Base-by-base conservation (phyloP, 78 protist genomes). In the Monosiga brevicollis region DNA sequence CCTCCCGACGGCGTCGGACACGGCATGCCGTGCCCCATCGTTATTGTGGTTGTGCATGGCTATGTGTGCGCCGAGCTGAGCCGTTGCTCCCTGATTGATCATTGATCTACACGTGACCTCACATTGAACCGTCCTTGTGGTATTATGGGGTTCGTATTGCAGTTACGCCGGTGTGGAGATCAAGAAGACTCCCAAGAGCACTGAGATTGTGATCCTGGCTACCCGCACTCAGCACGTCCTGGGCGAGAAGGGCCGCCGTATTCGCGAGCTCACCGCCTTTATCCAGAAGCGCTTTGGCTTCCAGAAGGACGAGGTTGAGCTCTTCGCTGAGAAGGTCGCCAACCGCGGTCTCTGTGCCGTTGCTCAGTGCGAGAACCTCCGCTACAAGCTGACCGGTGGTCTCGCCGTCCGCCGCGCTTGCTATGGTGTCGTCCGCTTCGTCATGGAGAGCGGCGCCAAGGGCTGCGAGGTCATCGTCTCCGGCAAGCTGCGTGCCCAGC, bases 171-270 rank as follows among this genome's bases (percentile, higher is more conserved):
- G 99, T 25, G 97, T 97, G 23, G 99, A 97, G 89, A 94, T 97
- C 73, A 97, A 98, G 73, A 87, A 82, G 37, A 95, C 97, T 41
- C 98, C 99, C 85, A 73, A 80, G 74, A 87, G 92, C 79, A 96
- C 98, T 20, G 99, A 98, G 90, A 94, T 99, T 94, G 95, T 96
- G 89, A 97, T 99, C 96, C 95, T 96, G 42, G 99, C 99, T 76
- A 96, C 99, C 71, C 93, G 95, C 87, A 85, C 99, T 75, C 93
- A 91, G 88, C 72, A 90, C 81, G 96, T 97, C 42, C 79, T 89
- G 25, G 99, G 99, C 40, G 97, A 93, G 86, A 90, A 95, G 83
- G 99, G 96, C 80, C 90, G 96, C 80, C 94, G 99, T 83, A 95
- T 99, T 78, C 93, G 98, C 83, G 99, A 98, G 90, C 91, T 97